A percentile compares a stretch with the other conserved stretches of the same genome.
Evolutionary conservation across 257 asterid species (phyloP).

Genomic region (Ilex aquifolium): DNA sequence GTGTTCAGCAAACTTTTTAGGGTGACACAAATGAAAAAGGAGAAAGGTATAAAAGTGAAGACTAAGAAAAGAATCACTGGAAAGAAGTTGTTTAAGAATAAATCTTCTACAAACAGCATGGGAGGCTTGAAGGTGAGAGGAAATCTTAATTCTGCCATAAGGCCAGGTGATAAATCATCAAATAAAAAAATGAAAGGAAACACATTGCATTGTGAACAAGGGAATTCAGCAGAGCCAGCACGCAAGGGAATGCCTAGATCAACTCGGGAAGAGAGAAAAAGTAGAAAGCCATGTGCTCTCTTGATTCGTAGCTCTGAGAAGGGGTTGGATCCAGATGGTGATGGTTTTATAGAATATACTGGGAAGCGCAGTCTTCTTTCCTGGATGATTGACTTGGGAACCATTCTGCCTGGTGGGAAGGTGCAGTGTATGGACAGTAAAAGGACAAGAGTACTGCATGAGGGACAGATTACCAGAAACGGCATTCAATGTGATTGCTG

Average conservation of each 20-base stretch:
- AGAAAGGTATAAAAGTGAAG: constrained; percentile 19
- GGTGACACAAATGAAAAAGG: constrained; percentile 34
- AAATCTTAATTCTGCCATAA: constrained; percentile 12
- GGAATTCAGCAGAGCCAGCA: not conserved
- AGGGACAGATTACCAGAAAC: constrained; percentile 60
- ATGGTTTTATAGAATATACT: constrained; percentile 36
- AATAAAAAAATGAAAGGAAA: constrained; percentile 4
- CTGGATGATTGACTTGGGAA: constrained; percentile 85
- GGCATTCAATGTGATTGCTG: constrained; percentile 87
- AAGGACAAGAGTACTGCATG: constrained; percentile 27
- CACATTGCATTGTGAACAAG: constrained; percentile 3
- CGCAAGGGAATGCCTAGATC: constrained; percentile 22
- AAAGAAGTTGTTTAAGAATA: constrained; percentile 20
- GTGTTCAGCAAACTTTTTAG: constrained; percentile 50
- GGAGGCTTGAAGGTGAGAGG: constrained; percentile 8
- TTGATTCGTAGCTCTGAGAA: constrained; percentile 65
- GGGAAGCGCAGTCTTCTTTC: constrained; percentile 67
- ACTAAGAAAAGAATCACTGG: constrained; percentile 19
- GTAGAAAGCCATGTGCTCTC: constrained; percentile 30
- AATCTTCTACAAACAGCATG: constrained; percentile 8
- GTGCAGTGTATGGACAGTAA: constrained; percentile 51
- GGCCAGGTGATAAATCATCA: constrained; percentile 6
- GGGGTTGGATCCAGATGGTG: constrained; percentile 35
- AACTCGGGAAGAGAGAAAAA: constrained; percentile 26
- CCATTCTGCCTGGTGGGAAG: constrained; percentile 43